Evolutionary conservation across 2,329 filamentous ascomycete species (phyloP).

Genomic region (Annulohypoxylon truncatum): DNA sequence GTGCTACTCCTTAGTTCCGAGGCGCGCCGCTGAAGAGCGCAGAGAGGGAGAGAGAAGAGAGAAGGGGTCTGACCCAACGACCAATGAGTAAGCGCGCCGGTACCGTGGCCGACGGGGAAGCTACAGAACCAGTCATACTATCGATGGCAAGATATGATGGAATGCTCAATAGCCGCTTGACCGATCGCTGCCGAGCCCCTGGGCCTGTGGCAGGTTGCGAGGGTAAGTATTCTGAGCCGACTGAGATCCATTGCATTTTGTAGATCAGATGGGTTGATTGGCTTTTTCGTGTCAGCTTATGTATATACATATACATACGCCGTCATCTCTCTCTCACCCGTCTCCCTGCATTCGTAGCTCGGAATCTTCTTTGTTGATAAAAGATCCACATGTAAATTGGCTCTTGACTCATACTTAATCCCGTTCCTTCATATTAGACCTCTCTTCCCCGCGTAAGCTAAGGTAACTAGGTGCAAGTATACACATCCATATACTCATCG

Average conservation of each 20-base stretch:
- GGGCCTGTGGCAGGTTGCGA: slow-evolving; percentile 14
- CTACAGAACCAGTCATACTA: slow-evolving; percentile 13
- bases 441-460: slow-evolving; percentile 6
- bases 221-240: slow-evolving; percentile 20
- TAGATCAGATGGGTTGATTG: slow-evolving; percentile 21
- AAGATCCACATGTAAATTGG: slow-evolving; percentile 9
- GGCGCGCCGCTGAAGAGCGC: slow-evolving; percentile 15
- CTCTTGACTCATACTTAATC: slow-evolving; percentile 12
- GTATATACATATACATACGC: slow-evolving; percentile 6
- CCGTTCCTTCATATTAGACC: slow-evolving; percentile 4
- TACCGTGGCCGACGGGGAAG: slow-evolving; percentile 30
- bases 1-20: slow-evolving; percentile 33
- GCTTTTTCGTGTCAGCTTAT: slow-evolving; percentile 15
- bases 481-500: slow-evolving; percentile 9
- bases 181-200: slow-evolving; percentile 49
- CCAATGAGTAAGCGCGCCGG: slow-evolving; percentile 14
- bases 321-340: slow-evolving; percentile 1
- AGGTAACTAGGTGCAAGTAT: slow-evolving; percentile 9
- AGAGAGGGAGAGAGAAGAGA: not conserved
- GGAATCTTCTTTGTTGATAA: slow-evolving; percentile 29
- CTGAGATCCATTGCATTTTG: slow-evolving; percentile 6
- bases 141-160: slow-evolving; percentile 25
- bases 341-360: slow-evolving; percentile 28
- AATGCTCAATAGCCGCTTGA: slow-evolving; percentile 49
- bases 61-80: not conserved